Percentiles rank a stretch among this genome's conserved stretches.
phyloP scores from a whole-genome alignment of 23 red algal species.

The Gracilaria caudata region DNA sequence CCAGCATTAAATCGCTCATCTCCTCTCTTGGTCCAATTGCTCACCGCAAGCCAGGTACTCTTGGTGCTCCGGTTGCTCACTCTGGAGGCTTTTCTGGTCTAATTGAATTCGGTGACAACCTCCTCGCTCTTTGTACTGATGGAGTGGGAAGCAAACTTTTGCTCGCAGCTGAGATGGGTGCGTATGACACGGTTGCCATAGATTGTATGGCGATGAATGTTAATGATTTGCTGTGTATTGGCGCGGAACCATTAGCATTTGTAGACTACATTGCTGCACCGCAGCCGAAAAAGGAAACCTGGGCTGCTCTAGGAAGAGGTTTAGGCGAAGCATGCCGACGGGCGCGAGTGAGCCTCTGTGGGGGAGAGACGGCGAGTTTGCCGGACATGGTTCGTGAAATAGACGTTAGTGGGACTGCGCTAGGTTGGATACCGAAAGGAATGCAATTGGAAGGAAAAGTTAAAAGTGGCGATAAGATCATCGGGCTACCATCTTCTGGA shows the following conservation, averaged over 20 bases:
- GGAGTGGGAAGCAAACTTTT: conserved; percentile 93
- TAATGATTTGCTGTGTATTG: conserved; percentile 94
- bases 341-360: conserved; percentile 83
- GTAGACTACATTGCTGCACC: conserved; percentile 97
- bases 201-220: conserved; percentile 99
- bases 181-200: conserved; percentile 77
- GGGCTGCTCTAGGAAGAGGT: conserved; percentile 76
- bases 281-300: conserved; percentile 44
- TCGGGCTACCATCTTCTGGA: conserved; percentile 84
- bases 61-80: conserved; percentile 62
- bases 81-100: conserved; percentile 85
- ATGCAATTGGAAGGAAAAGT: conserved; percentile 68
- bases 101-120: conserved; percentile 84
- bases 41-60: conserved; percentile 35
- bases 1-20: conserved; percentile 66
- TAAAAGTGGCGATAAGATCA: conserved; percentile 69
- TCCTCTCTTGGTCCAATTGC: conserved; percentile 43
- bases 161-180: conserved; percentile 66
- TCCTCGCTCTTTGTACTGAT: conserved; percentile 87
- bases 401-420: conserved; percentile 95
- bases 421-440: conserved; percentile 86
- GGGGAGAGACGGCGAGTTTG: conserved; percentile 90
- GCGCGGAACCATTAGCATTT: conserved; percentile 95
- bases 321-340: conserved; percentile 76
- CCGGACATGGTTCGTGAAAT: conserved; percentile 89